These are phyloP conservation scores for Prunus fruticosa DNA, from an alignment of 306 rosid species.

Conservation along the genomic window DNA sequence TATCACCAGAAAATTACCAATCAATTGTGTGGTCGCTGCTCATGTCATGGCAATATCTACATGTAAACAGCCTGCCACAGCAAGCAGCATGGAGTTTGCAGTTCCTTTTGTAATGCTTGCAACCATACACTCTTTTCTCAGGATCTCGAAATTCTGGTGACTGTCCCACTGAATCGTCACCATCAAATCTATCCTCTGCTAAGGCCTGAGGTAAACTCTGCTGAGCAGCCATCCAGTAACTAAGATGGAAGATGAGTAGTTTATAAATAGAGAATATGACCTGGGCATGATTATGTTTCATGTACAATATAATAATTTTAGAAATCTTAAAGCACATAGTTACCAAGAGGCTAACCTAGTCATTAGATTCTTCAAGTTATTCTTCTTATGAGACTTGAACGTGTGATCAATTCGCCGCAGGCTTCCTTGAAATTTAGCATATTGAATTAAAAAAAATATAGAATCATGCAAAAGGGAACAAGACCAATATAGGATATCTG, in stretches of 20 bases:
- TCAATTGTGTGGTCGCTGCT: slow-evolving; percentile 86
- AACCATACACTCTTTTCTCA: slow-evolving; percentile 65
- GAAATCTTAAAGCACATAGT: not conserved
- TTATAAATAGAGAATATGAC: slow-evolving; percentile 14
- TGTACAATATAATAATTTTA: not conserved
- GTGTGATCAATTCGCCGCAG: slow-evolving; percentile 56
- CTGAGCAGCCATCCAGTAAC: slow-evolving; percentile 89
- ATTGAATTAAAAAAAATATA: slow-evolving; percentile 29
- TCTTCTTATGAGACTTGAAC: slow-evolving; percentile 71
- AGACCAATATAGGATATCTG: not conserved
- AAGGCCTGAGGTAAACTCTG: slow-evolving; percentile 55
- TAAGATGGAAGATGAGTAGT: slow-evolving; percentile 30
- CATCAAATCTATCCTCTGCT: slow-evolving; percentile 40
- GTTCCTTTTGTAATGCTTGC: slow-evolving; percentile 92
- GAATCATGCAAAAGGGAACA: not conserved
- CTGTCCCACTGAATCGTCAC: slow-evolving; percentile 49
- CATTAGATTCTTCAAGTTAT: slow-evolving; percentile 75
- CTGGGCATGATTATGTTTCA: not conserved
- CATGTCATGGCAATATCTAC: slow-evolving; percentile 88
- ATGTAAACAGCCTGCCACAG: slow-evolving; percentile 81
- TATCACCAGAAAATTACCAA: slow-evolving; percentile 41
- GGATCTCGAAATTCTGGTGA: slow-evolving; percentile 61
- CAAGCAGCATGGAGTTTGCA: slow-evolving; percentile 90
- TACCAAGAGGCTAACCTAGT: slow-evolving; percentile 53
- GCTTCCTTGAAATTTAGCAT: slow-evolving; percentile 55